Base-by-base conservation (phyloP, 768 basidiomycete genomes). In the Strobilomyces dryophilus region DNA sequence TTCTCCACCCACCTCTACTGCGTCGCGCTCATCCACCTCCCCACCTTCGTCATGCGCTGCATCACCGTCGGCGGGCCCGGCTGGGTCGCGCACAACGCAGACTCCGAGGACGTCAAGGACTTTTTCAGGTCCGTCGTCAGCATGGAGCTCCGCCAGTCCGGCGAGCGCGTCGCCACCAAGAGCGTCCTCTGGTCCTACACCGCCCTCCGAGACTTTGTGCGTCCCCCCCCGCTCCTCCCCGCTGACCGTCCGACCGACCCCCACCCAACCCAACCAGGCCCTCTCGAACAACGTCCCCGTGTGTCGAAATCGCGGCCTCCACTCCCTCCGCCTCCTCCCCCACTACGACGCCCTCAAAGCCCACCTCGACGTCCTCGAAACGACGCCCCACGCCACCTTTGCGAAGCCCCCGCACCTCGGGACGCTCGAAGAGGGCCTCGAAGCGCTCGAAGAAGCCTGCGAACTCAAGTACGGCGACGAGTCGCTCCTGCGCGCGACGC, bases 141-240 rank as follows among this genome's bases (percentile, higher is more conserved):
- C 54, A 88, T 89, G 86, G 87, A 89, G 64, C 76, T 89, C 68
- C 77, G 87, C 27, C 84, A 89, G 66, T 83, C 85, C 0, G 87
- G 87, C 17, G 87, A 89, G 59, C 77, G 87, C 29, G 85, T 88
- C 18, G 87, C 87, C 8, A 88, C 87, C 8, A 89, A 87, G 75
- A 86, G 84, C 60, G 84, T 88, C 18, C 69, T 89, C 50, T 89
- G 87, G 87, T 84, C 84, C 1, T 89, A 89, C 67, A 89, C 87
- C 2, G 87, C 85, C 31, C 70, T 89, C 27, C 71, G 87, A 52
- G 83, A 89, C 69, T 89, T 89, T 64, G 86, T 87, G 70, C 62
- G 85, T 37, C 24, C 45, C 29, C 53, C 27, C 3, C 2, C 24
- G 4, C 10, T 44, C 40, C 20, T 40, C 41, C 36, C 6, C 39